phyloP scores from a whole-genome alignment of 2,329 filamentous ascomycete genomes.

The Myriosclerotinia scirpicola region DNA sequence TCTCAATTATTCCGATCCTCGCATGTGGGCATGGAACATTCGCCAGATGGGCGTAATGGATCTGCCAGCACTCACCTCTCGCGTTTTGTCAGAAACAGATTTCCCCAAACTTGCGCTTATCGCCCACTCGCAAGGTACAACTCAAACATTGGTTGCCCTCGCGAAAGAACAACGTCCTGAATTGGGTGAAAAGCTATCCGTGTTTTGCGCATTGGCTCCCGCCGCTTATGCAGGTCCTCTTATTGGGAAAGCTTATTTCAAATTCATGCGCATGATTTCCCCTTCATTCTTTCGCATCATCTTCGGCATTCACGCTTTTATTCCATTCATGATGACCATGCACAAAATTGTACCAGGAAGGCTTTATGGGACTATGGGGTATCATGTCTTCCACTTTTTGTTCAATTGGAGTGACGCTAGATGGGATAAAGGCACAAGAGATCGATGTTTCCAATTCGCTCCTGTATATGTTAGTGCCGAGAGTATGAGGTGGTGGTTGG shows the following conservation, averaged over 20 bases:
- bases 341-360: conserved; percentile 63
- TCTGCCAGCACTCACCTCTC: conserved; percentile 74
- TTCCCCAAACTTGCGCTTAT: conserved; percentile 82
- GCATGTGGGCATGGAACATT: conserved; percentile 98
- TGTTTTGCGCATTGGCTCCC: conserved; percentile 88
- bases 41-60: conserved; percentile 91
- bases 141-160: conserved; percentile 81
- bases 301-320: conserved; percentile 92
- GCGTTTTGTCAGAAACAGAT: conserved; percentile 77
- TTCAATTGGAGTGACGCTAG: conserved; percentile 83
- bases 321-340: conserved; percentile 89
- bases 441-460: conserved; percentile 88
- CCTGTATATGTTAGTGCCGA: conserved; percentile 89
- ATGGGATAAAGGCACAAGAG: conserved; percentile 77
- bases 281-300: conserved; percentile 74
- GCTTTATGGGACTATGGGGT: conserved; percentile 79
- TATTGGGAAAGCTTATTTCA: conserved; percentile 85
- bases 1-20: conserved; percentile 71
- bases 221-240: conserved; percentile 87
- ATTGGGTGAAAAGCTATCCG: conserved; percentile 75
- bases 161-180: conserved; percentile 89
- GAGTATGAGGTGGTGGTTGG: conserved; percentile 95
- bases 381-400: conserved; percentile 84
- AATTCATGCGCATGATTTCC: conserved; percentile 81
- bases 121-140: conserved; percentile 88